Evolutionary conservation across 1,284 basidiomycete species (phyloP).

Genomic region (Trichosporon asahii): DNA sequence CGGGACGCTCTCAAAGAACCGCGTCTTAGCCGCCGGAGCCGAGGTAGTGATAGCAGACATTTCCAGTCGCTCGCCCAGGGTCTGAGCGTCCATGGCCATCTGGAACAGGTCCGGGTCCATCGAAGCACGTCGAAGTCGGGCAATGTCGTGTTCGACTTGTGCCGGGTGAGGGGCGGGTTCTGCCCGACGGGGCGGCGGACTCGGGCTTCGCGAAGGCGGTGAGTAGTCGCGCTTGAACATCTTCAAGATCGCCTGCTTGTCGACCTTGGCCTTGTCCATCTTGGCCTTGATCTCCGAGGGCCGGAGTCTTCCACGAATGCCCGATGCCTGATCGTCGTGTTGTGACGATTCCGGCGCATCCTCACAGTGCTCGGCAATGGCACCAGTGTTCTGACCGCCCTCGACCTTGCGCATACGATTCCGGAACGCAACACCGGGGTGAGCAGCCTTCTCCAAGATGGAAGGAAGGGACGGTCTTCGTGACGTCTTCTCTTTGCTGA

Average conservation of each 20-base stretch:
- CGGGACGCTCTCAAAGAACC: conserved; percentile 34
- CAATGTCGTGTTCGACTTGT: conserved; percentile 45
- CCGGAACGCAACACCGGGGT: conserved; percentile 42
- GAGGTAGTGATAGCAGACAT: conserved; percentile 21
- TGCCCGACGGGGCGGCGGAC: conserved; percentile 31
- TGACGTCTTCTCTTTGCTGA: conserved; percentile 24
- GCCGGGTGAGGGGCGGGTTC: conserved; percentile 30
- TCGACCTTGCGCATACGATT: conserved; percentile 29
- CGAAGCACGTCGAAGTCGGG: conserved; percentile 42
- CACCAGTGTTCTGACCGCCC: conserved; percentile 19
- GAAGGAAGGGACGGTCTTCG: conserved; percentile 50
- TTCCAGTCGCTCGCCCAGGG: conserved; percentile 24
- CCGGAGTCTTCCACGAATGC: neutral
- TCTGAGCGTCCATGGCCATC: conserved; percentile 20
- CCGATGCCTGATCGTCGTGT: neutral
- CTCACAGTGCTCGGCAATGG: neutral
- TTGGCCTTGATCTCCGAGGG: conserved; percentile 3
- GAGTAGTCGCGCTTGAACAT: conserved; percentile 46
- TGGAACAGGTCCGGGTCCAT: conserved; percentile 33
- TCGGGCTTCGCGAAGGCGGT: conserved; percentile 45
- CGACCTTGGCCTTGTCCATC: conserved; percentile 15
- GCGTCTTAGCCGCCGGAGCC: conserved; percentile 42
- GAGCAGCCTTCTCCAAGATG: conserved; percentile 49
- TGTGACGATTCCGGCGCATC: neutral
- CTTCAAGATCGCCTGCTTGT: conserved; percentile 36